A percentile compares a stretch with the other conserved stretches of the same genome.
Conservation (phyloP, 495 filamentous ascomycete genomes). For the Hypomontagnella submonticulosa region DNA sequence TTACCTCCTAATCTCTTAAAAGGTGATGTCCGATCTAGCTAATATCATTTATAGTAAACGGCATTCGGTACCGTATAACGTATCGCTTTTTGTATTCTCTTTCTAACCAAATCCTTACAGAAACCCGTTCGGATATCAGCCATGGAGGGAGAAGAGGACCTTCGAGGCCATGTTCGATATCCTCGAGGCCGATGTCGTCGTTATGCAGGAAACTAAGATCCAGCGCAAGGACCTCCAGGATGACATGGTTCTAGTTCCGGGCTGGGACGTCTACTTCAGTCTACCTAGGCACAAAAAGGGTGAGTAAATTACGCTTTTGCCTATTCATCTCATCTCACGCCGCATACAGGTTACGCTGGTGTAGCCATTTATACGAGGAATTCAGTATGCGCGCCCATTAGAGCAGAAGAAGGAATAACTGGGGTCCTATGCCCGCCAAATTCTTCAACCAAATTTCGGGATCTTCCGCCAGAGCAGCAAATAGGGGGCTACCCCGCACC, state of each 20-base stretch:
- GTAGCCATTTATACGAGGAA: slow-evolving; percentile 96
- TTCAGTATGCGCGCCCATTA: slow-evolving; percentile 84
- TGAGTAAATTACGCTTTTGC: slow-evolving; percentile 45
- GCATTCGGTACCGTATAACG: slow-evolving; percentile 75
- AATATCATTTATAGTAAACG: slow-evolving; percentile 74
- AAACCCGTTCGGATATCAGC: slow-evolving; percentile 94
- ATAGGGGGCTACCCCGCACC: slow-evolving; percentile 91
- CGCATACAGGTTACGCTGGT: slow-evolving; percentile 84
- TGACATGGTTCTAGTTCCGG: slow-evolving; percentile 95
- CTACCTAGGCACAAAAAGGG: slow-evolving; percentile 94
- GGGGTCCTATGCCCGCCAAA: slow-evolving; percentile 83
- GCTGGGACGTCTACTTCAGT: slow-evolving; percentile 98
- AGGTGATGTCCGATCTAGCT: slow-evolving; percentile 22
- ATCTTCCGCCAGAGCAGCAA: slow-evolving; percentile 78
- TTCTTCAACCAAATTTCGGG: slow-evolving; percentile 76
- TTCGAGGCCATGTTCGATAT: slow-evolving; percentile 97
- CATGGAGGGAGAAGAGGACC: slow-evolving; percentile 89
- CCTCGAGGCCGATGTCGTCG: slow-evolving; percentile 90
- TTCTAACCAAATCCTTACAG: slow-evolving; percentile 54
- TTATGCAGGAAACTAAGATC: slow-evolving; percentile 97
- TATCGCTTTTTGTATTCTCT: not conserved
- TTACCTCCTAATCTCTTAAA: not conserved
- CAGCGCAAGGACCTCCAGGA: slow-evolving; percentile 92
- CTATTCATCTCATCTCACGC: slow-evolving; percentile 19
- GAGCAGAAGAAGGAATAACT: slow-evolving; percentile 92